phyloP scores from a whole-genome alignment of 306 rosid species.

The Prunus dulcis region DNA sequence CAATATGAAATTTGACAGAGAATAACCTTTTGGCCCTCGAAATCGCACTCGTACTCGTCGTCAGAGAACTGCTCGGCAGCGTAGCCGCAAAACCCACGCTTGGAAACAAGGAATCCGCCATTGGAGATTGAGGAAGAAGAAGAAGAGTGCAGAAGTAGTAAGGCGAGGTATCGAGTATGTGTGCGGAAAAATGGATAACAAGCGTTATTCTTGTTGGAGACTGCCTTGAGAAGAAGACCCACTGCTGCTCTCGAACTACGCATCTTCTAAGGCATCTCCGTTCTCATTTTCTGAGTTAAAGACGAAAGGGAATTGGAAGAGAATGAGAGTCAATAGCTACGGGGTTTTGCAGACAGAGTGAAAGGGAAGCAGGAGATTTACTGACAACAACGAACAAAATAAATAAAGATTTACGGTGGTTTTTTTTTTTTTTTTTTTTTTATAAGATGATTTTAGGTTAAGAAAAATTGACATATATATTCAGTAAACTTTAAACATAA shows the following conservation, averaged over 20 bases:
- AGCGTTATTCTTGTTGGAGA: neutral
- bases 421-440: too few species aligned
- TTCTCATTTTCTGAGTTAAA: too few species aligned
- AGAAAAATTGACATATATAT: too few species aligned
- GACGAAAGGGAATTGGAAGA: too few species aligned
- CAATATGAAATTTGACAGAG: neutral
- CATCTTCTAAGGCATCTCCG: neutral
- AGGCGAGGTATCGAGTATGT: conserved; percentile 5
- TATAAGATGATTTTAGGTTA: too few species aligned
- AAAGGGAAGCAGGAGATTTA: too few species aligned
- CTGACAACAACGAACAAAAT: too few species aligned
- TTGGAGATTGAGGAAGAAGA: conserved; percentile 26
- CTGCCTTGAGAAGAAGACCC: conserved; percentile 1
- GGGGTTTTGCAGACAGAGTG: too few species aligned
- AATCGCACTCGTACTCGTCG: conserved; percentile 81
- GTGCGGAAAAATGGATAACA: neutral
- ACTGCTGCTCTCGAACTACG: neutral
- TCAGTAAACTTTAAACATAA: too few species aligned
- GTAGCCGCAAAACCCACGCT: conserved; percentile 50
- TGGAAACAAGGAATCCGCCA: conserved; percentile 18
- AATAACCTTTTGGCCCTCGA: conserved; percentile 55
- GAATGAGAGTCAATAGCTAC: too few species aligned
- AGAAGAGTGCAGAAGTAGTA: conserved; percentile 26
- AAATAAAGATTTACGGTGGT: too few species aligned
- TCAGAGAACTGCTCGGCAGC: conserved; percentile 80